These are phyloP conservation scores for Piromyces finnis DNA, from an alignment of 192 early-diverging fungal genomes.

Conservation along the genomic window DNA sequence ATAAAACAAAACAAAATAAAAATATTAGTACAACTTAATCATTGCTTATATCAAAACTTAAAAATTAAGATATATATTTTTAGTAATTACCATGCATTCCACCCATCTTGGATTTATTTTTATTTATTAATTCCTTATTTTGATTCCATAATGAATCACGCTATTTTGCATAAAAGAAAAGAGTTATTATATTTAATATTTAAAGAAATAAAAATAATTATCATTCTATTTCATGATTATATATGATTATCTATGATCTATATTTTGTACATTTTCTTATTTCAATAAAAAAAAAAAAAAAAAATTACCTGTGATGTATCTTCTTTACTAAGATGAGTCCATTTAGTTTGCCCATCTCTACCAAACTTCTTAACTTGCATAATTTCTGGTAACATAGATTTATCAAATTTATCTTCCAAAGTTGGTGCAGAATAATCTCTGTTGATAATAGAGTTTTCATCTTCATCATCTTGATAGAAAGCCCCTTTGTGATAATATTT, in stretches of 20 bases:
- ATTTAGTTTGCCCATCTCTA: constrained; percentile 66
- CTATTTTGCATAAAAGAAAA: neutral
- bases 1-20: no score
- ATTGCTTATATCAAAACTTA: no score
- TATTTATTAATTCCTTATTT: neutral
- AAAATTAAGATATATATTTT: no score
- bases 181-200: no score
- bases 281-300: neutral
- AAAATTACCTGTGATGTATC: constrained; percentile 42
- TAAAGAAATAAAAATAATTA: no score
- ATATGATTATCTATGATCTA: no score
- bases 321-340: constrained; percentile 64
- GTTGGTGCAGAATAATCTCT: constrained; percentile 58
- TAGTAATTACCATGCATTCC: neutral
- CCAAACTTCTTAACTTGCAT: constrained; percentile 91
- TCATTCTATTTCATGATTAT: no score
- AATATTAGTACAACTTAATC: no score
- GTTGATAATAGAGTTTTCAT: constrained; percentile 32
- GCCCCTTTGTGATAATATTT: constrained; percentile 81
- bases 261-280: no score
- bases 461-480: constrained; percentile 48
- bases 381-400: constrained; percentile 56
- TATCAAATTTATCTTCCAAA: constrained; percentile 42
- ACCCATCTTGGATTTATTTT: neutral
- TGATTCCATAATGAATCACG: neutral